A percentile compares a stretch with the other conserved stretches of the same genome.
Conservation (phyloP, 1,284 basidiomycete genomes). For the Sphagnurus paluster region DNA sequence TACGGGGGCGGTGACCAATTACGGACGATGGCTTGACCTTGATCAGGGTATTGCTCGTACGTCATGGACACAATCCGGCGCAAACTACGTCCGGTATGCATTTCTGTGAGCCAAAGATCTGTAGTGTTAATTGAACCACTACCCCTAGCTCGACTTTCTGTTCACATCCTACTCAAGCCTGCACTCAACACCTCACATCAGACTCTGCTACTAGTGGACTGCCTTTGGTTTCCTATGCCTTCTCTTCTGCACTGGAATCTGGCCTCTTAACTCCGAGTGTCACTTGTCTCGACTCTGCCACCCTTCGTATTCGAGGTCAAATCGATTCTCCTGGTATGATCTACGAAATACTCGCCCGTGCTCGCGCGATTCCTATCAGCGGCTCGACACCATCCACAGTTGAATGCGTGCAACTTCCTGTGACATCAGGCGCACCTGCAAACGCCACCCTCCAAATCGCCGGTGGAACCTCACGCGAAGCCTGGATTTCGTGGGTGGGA, state of each 20-base stretch:
- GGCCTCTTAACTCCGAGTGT: conserved; percentile 58
- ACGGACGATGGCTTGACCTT: conserved; percentile 67
- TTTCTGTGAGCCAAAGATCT: too few species aligned
- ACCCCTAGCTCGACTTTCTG: conserved; percentile 76
- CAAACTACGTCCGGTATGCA: conserved; percentile 50
- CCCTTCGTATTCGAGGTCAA: conserved; percentile 57
- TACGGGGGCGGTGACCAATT: conserved; percentile 44
- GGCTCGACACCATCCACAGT: conserved; percentile 15
- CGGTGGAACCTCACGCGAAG: conserved; percentile 44
- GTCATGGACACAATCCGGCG: conserved; percentile 54
- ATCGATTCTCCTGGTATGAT: conserved; percentile 51
- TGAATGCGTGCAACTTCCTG: conserved; percentile 30
- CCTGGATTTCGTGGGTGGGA: conserved; percentile 70
- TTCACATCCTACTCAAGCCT: conserved; percentile 61
- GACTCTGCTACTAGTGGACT: conserved; percentile 27
- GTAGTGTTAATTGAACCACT: too few species aligned
- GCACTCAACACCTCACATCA: conserved; percentile 53
- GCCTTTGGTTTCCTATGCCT: conserved; percentile 51
- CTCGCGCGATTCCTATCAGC: conserved; percentile 28
- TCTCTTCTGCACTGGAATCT: conserved; percentile 45
- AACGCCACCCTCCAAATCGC: conserved; percentile 58
- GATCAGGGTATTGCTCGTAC: conserved; percentile 59
- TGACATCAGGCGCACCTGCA: conserved; percentile 26
- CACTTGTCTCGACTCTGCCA: conserved; percentile 57
- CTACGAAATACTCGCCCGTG: conserved; percentile 64